Base-by-base conservation (phyloP, 1,139 yeast genomes). In the Saccharomyces hybrid region DNA sequence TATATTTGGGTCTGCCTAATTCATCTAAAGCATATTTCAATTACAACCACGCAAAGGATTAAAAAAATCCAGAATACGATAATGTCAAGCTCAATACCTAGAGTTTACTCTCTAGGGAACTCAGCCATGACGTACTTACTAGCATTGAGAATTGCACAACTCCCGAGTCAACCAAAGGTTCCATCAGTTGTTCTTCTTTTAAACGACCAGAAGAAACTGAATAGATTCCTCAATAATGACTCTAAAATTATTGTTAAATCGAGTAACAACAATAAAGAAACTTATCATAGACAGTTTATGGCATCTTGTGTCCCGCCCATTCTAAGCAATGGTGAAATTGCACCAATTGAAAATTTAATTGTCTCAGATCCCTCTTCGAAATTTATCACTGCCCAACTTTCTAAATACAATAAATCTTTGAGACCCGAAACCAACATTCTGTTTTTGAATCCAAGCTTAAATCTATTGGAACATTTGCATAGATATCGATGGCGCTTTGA, bases 381-480 rank as follows among this genome's bases (percentile, higher is more conserved):
- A 62, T 71, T 80, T 1, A 73, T 78, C 56, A 76, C 78, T 46
- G 76, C 82, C 0, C 70, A 70, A 0, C 59, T 87, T 23, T 60
- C 64, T 44, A 76, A 76, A 29, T 77, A 81, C 57, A 60, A 73
- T 28, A 72, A 73, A 2, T 69, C 74, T 47, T 67, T 83, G 48
- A 60, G 68, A 23, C 59, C 71, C 5, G 59, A 70, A 3, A 77
- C 91, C 1, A 82, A 80, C 55, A 69, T 90, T 3, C 61, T 90
- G 47, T 70, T 91, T n/a, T 64, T 90, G 5, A 95, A 90, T 61
- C 87, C 88, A 64, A 95, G 95, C 2, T 75, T 83, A 76, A 95
- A 96, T 1, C 76, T 82, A 48, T 67, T 78, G 3, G 82, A 82
- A 13, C 69, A 72, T 50, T 63, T 88, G 14, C 70, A 74, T 13